Conservation (phyloP, 2,329 filamentous ascomycete species). For the Aspergillus novofumigatus region DNA sequence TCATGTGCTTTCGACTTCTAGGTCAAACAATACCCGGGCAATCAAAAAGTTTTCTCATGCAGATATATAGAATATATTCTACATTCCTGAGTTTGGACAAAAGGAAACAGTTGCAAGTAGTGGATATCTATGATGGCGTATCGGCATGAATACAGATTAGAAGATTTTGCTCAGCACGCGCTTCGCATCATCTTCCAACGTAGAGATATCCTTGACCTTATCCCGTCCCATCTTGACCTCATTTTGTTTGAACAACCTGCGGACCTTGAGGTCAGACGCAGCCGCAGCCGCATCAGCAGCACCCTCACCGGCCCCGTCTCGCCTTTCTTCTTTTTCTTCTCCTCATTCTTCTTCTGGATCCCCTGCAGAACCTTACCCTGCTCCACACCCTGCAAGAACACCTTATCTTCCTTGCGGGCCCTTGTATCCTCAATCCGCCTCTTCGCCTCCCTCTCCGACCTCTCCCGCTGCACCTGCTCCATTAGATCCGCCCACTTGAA, state of each 20-base stretch:
- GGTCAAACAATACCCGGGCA: not conserved
- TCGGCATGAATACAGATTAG: slow-evolving; percentile 18
- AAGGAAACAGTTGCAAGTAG: not conserved
- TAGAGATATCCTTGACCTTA: slow-evolving; percentile 21
- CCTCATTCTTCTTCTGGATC: slow-evolving; percentile 42
- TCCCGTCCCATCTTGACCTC: slow-evolving; percentile 30
- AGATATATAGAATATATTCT: not conserved
- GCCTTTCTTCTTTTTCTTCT: slow-evolving; percentile 32
- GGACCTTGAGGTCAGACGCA: slow-evolving; percentile 18
- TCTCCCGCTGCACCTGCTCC: slow-evolving; percentile 42
- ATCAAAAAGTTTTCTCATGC: not conserved
- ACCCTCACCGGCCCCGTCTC: slow-evolving; percentile 9
- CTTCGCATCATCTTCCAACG: slow-evolving; percentile 37
- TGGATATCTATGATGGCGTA: not conserved
- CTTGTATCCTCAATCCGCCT: slow-evolving; percentile 40
- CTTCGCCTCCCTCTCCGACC: slow-evolving; percentile 38
- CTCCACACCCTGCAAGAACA: slow-evolving; percentile 41
- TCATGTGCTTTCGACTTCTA: slow-evolving; percentile 1
- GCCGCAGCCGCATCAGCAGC: slow-evolving; percentile 7
- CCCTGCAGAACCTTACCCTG: slow-evolving; percentile 39
- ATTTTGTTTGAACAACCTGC: slow-evolving; percentile 42
- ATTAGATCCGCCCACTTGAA: slow-evolving; percentile 44
- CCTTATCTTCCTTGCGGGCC: slow-evolving; percentile 42
- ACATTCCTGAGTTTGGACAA: not conserved
- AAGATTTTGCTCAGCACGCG: slow-evolving; percentile 46